Base-by-base conservation (phyloP, 768 basidiomycete species). In the Amylocystis lapponica region DNA sequence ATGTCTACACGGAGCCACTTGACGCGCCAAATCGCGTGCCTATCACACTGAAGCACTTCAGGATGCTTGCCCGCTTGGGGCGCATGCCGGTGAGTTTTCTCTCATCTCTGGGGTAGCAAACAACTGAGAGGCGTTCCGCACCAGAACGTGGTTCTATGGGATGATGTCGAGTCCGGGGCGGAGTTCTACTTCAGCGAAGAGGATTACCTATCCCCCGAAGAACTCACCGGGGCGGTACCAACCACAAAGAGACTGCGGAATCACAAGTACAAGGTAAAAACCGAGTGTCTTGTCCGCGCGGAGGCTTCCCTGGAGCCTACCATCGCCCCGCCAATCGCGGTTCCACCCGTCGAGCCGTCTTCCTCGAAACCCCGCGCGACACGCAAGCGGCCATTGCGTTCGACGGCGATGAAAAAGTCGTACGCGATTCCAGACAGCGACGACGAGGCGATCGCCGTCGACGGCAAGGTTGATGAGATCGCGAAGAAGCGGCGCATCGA, bases 11-110 rank as follows among this genome's bases (percentile, higher is more conserved):
- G 31, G 47, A 51, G 37, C 31, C 56, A 56, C 5, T 49, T 59
- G 19, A 8, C 27, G 13, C 41, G 27, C 42, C 55, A 21, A 48
- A 53, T 6, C 75, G 68, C 33, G 82, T 87, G 21, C 86, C 86
- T 17, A 56, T 87, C 25, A 88, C 86, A 5, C 64, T 89, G 39
- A 79, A 84, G 54, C 85, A 86, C 54, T 89, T 89, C 65, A 75
- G 79, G 56, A 55, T 83, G n/a, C 69, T 89, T 36, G 85, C 85
- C 3, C 75, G 71, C 33, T 63, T 89, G 14, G 84, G 83, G 16
- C 71, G 70, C 46, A 63, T 70, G 22, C 76, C 81, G 8, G 82
- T 82, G 55, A 54, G 82, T 61, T 27, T 40, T n/a, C 19, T 27
- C 6, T 25, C 25, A 25, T 30, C 10, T 27, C 31, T 26, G 26